Evolutionary conservation across 2,329 filamentous ascomycete genomes (phyloP), one percentile per base, ranked within the genome.

Genomic region (Didymella pinodella): DNA sequence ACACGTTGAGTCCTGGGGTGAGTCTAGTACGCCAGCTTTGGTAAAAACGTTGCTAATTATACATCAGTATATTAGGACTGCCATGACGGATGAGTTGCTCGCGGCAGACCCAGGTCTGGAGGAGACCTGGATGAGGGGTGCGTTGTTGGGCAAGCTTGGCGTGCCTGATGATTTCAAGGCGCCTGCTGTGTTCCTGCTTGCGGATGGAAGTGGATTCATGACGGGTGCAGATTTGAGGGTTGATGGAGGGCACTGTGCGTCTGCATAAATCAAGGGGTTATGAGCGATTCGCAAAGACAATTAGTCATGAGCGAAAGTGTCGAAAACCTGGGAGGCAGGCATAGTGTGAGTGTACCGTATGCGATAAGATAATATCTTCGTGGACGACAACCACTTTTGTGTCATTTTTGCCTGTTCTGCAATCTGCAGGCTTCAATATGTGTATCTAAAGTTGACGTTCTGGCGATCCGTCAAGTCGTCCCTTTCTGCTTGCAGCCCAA

Each of bases 391-490:
- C 7, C 32, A 3, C 7, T 34, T 34, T 4, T 38, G 34, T 18
- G 34, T 38, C 16, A 38, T n/a, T 18, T 18, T 18, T 18, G 18
- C 18, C 18, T 18, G 18, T 18, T 18, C 18, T 18, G n/a, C 7
- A 18, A 38, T 12, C 20, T 12, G 36, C 10, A 11, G 3, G 38
- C 2, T 10, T 44, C 14, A 48, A 5, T 55, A 49, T 6, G 29
- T 44, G 7, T 48, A 49, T 16, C 52, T 36, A 18, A 43, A 41
- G 26, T 43, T 48, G 38, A 36, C 10, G 22, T 48, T 55, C 16
- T 44, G 14, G 4, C 38, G 20, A 18, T 48, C 34, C 20, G 44
- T 54, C 34, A 48, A 18, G 14, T 43, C 36, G 3, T 48, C 44
- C 22, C 14, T 43, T 14, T 48, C 44, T 3, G 34, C 44, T 11